A percentile compares a stretch with the other conserved stretches of the same genome.
These are phyloP conservation scores for Ustilago vetiveriae DNA, from an alignment of 1,284 basidiomycete genomes.

Conservation along the genomic window DNA sequence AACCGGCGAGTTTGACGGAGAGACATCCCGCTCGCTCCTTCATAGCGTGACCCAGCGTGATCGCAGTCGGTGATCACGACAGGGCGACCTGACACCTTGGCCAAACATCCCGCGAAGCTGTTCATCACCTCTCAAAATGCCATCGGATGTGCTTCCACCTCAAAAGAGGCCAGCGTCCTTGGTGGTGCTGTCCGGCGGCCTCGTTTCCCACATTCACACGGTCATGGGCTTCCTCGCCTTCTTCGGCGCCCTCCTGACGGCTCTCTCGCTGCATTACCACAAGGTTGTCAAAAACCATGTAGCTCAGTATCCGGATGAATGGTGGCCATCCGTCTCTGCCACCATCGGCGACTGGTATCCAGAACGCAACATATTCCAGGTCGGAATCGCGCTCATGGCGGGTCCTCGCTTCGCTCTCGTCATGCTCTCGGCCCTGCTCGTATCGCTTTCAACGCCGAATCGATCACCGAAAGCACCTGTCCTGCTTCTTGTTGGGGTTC, in stretches of 20 bases:
- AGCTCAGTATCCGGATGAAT: constrained; percentile 84
- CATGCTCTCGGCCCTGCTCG: constrained; percentile 72
- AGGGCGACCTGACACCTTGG: too few species aligned
- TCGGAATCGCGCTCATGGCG: constrained; percentile 79
- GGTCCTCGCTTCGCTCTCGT: constrained; percentile 83
- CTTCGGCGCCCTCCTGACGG: constrained; percentile 75
- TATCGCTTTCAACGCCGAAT: constrained; percentile 42
- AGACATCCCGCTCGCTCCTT: too few species aligned
- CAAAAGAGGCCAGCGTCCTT: constrained; percentile 28
- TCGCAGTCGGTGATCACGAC: too few species aligned
- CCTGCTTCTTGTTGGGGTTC: constrained; percentile 75
- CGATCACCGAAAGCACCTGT: constrained; percentile 28
- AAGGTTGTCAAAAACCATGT: constrained; percentile 89
- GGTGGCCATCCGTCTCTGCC: constrained; percentile 91
- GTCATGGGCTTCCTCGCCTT: constrained; percentile 79
- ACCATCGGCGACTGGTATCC: constrained; percentile 89
- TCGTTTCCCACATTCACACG: constrained; percentile 73
- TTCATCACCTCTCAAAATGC: too few species aligned
- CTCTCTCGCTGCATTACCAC: constrained; percentile 79
- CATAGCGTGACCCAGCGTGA: too few species aligned
- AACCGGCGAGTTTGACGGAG: too few species aligned
- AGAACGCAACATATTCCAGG: constrained; percentile 86
- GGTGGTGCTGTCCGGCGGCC: constrained; percentile 48
- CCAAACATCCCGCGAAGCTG: too few species aligned
- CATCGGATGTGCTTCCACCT: constrained; percentile 33